Conservation (phyloP, 225 moss, liverwort and hornwort species). For the Straminergon stramineum region DNA sequence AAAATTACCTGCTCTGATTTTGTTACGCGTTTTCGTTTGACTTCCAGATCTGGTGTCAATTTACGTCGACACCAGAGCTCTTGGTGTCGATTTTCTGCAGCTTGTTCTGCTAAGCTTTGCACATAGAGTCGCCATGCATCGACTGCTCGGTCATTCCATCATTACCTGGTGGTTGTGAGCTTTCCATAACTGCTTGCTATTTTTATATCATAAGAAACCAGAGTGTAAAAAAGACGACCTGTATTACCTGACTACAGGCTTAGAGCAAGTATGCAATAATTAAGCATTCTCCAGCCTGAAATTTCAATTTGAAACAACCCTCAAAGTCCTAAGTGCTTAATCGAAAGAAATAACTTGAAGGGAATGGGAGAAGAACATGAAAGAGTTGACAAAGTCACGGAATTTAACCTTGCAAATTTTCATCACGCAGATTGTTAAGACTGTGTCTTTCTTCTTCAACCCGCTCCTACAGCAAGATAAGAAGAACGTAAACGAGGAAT, state of each 20-base stretch:
- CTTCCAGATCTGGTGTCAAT: constrained; percentile 82
- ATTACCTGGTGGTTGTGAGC: constrained; percentile 16
- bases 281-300: not conserved
- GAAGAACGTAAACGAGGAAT: not conserved
- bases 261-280: not conserved
- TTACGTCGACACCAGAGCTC: constrained; percentile 80
- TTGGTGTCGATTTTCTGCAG: constrained; percentile 66
- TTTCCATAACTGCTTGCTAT: constrained; percentile 1
- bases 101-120: constrained; percentile 82
- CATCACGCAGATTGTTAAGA: constrained; percentile 76
- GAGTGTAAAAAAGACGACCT: not conserved
- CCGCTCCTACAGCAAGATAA: constrained; percentile 43
- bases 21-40: constrained; percentile 71
- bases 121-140: constrained; percentile 91
- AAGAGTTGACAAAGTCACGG: not conserved
- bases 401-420: constrained; percentile 67
- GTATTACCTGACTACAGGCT: not conserved
- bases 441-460: constrained; percentile 61
- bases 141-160: constrained; percentile 42
- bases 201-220: not conserved
- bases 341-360: not conserved
- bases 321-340: not conserved
- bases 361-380: not conserved
- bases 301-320: not conserved
- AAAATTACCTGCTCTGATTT: constrained; percentile 77